Base-by-base conservation (phyloP, 768 basidiomycete species). In the Leccinum olivaceopallidum region DNA sequence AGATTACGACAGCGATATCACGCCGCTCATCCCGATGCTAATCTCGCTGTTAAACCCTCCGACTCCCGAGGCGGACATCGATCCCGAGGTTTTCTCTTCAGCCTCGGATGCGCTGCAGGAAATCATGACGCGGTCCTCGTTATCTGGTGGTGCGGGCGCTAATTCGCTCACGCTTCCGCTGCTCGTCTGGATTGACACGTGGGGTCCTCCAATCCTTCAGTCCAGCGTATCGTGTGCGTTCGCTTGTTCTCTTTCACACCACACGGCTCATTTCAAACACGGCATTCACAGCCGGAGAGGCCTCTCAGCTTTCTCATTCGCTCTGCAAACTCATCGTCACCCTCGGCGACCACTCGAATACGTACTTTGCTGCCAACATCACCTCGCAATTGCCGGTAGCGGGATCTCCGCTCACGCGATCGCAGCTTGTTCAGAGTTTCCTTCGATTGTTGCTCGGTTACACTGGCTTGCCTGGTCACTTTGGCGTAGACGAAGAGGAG, bases 341-440 rank as follows among this genome's bases (percentile, higher is more conserved):
- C 0, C 74, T 96, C 1, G 90, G 94, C 0, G 94, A 97, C 63
- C 94, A 95, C 72, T 95, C 93, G 2, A 84, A 88, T 1, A 75
- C 81, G 14, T 95, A 92, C 74, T 78, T 95, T 57, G 89, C 92
- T 6, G 68, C 80, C 6, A 82, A 90, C 65, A 82, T 95, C 57
- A 79, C 85, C 2, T 84, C 84, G 0, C 67, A 77, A 5, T 64
- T 69, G 1, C 72, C 2, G 0, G 79, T 83, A 1, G 62, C 71
- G 2, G 73, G 76, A n/a, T 69, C 60, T 34, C 63, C 65, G 5
- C 76, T 77, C 49, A 78, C 80, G 1, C 78, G 79, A 59, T 78
- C 76, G 0, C 79, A 83, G 14, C 79, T 88, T 13, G 80, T 84
- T 0, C 94, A 95, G 65, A 81, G 79, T 1, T 92, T 90, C 67